These are phyloP conservation scores for Microthyrium microscopicum DNA, from an alignment of 2,329 filamentous ascomycete genomes.

Conservation along the genomic window DNA sequence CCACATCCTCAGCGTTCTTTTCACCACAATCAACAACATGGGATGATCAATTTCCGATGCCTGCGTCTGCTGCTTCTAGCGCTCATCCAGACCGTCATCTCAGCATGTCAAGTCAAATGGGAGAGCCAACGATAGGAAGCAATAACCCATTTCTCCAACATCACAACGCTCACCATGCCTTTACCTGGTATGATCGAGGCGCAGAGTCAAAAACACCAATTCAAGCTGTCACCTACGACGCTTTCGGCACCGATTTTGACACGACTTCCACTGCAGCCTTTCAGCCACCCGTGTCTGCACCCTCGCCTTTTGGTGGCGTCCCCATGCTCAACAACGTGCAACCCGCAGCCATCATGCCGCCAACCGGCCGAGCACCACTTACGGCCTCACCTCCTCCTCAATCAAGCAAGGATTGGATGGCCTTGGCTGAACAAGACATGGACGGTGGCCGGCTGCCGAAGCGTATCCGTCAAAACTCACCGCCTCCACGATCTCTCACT, in stretches of 20 bases:
- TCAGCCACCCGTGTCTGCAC: slow-evolving; percentile 23
- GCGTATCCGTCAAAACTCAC: slow-evolving; percentile 49
- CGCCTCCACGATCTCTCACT: slow-evolving; percentile 58
- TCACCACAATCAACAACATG: slow-evolving; percentile 34
- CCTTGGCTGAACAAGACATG: slow-evolving; percentile 33
- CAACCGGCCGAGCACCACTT: slow-evolving; percentile 20
- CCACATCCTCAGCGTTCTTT: slow-evolving; percentile 32
- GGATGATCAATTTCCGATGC: slow-evolving; percentile 29
- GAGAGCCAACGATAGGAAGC: slow-evolving; percentile 25
- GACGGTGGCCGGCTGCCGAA: slow-evolving; percentile 30
- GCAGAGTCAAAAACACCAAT: slow-evolving; percentile 62
- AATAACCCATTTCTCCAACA: slow-evolving; percentile 42
- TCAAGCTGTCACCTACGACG: slow-evolving; percentile 54
- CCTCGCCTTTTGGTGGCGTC: slow-evolving; percentile 19
- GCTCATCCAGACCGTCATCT: not conserved
- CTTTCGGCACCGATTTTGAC: slow-evolving; percentile 37
- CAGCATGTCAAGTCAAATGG: slow-evolving; percentile 16
- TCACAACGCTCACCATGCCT: slow-evolving; percentile 4
- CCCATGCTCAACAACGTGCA: slow-evolving; percentile 25
- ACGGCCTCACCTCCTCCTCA: slow-evolving; percentile 36
- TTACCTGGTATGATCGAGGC: slow-evolving; percentile 31
- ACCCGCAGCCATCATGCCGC: slow-evolving; percentile 33
- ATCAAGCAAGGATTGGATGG: slow-evolving; percentile 42
- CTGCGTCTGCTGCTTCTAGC: slow-evolving; percentile 12
- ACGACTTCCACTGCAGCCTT: slow-evolving; percentile 25